Percentiles rank a stretch among this genome's conserved stretches.
These are phyloP conservation scores for Sporothrix humicola DNA, from an alignment of 2,329 filamentous ascomycete genomes.

Conservation along the genomic window DNA sequence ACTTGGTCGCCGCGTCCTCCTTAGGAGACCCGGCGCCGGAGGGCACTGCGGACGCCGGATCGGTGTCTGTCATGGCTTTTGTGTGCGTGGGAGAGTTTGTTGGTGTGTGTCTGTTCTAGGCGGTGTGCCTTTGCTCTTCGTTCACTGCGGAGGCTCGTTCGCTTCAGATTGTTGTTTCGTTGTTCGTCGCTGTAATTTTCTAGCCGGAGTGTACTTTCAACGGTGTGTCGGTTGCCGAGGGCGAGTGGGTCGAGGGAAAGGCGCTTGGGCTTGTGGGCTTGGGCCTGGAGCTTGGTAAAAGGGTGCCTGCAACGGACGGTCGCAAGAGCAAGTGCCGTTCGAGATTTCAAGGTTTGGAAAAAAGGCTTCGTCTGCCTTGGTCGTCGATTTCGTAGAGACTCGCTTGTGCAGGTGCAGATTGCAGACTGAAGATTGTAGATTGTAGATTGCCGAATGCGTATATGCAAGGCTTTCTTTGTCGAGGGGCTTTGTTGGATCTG, in stretches of 20 bases:
- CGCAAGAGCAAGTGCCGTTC: not conserved
- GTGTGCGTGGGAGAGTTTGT: not conserved
- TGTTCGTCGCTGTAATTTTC: not conserved
- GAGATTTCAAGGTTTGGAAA: too few species aligned
- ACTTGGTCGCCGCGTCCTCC: slow-evolving; percentile 68
- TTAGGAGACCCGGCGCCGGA: slow-evolving; percentile 46
- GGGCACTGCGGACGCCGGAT: slow-evolving; percentile 34
- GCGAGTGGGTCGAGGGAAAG: slow-evolving; percentile 16
- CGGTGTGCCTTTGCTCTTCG: too few species aligned
- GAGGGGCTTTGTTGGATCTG: not conserved
- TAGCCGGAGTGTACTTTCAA: not conserved
- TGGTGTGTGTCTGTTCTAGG: not conserved
- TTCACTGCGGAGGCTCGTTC: too few species aligned
- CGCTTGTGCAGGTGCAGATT: not conserved
- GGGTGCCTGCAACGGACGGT: not conserved
- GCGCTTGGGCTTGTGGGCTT: not conserved
- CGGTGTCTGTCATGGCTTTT: slow-evolving; percentile 32
- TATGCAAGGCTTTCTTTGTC: not conserved
- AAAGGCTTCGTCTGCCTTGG: too few species aligned
- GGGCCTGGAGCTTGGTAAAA: not conserved
- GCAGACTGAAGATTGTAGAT: not conserved
- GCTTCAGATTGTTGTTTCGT: not conserved
- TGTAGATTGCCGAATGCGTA: not conserved
- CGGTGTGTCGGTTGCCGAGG: slow-evolving; percentile 18
- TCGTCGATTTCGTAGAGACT: too few species aligned